Conservation (phyloP, 768 basidiomycete genomes). For the Phaffia australis region DNA sequence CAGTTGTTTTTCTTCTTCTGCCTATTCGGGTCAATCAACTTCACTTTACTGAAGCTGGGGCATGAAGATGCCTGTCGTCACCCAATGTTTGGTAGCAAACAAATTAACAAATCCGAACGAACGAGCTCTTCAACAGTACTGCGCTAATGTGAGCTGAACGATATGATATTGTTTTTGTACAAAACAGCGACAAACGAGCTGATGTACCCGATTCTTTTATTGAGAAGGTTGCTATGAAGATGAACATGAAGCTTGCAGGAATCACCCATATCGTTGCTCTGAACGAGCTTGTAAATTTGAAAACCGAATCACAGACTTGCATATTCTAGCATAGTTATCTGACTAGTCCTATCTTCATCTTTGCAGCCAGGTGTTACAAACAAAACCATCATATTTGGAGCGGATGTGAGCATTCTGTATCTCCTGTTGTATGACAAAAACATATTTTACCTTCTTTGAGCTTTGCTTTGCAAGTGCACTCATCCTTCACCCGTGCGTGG, state of each 20-base stretch:
- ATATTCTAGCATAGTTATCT: neutral
- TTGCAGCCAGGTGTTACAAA: conserved; percentile 27
- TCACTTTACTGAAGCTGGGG: neutral
- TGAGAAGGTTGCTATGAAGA: conserved; percentile 12
- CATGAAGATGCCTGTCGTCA: conserved; percentile 12
- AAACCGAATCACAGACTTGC: too few relatives aligned
- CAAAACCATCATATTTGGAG: conserved; percentile 37
- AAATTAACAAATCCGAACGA: conserved; percentile 11
- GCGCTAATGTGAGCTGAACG: conserved; percentile 4
- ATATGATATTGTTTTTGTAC: too few relatives aligned
- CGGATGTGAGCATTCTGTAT: conserved; percentile 30
- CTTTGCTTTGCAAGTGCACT: conserved; percentile 6
- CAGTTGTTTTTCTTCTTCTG: neutral
- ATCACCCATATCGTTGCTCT: conserved; percentile 14
- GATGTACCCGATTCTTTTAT: neutral
- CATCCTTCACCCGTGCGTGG: conserved; percentile 34
- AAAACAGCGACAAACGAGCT: too few relatives aligned
- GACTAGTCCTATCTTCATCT: neutral
- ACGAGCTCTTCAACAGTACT: conserved; percentile 19
- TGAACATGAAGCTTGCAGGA: conserved; percentile 20
- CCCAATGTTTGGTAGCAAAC: conserved; percentile 13
- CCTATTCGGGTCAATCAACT: neutral
- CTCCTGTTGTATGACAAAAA: neutral
- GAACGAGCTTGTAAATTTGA: neutral
- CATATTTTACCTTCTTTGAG: neutral